Evolutionary conservation across 2,329 filamentous ascomycete genomes (phyloP).

Genomic region (Lecanicillium sp.): DNA sequence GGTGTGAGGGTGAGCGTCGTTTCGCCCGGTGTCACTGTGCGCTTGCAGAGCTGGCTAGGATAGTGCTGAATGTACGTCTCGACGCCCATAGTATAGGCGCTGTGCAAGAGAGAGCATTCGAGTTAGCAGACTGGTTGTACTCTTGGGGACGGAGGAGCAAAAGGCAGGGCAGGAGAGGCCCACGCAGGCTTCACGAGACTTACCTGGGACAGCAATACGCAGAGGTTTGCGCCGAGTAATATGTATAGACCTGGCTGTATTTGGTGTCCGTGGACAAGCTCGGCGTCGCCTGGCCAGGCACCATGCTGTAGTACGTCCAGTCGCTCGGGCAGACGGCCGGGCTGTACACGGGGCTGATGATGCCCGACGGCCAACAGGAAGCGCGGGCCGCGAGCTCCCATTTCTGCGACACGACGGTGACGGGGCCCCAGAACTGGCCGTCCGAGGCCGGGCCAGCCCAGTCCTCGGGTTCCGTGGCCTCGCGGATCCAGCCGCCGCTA

Average conservation of each 20-base stretch:
- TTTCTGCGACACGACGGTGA: background rate
- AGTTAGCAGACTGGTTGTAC: too few relatives aligned
- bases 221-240: background rate
- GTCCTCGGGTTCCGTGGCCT: too few relatives aligned
- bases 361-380: constrained; percentile 2
- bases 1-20: background rate
- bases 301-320: constrained; percentile 11
- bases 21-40: background rate
- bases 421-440: background rate
- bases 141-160: too few relatives aligned
- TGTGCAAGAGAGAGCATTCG: too few relatives aligned
- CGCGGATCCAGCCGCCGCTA: too few relatives aligned
- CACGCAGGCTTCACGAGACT: too few relatives aligned
- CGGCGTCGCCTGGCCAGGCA: background rate
- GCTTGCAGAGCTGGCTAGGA: background rate
- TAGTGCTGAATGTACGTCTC: background rate
- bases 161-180: too few relatives aligned
- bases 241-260: background rate
- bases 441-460: too few relatives aligned
- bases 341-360: background rate
- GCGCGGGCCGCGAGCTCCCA: background rate
- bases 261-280: background rate
- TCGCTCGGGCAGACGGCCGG: constrained; percentile 10
- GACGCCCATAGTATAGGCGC: background rate
- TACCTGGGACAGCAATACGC: constrained; percentile 10